Base-by-base conservation (phyloP, 371 early-diverging fungal species). In the Capillidium heterosporum region DNA sequence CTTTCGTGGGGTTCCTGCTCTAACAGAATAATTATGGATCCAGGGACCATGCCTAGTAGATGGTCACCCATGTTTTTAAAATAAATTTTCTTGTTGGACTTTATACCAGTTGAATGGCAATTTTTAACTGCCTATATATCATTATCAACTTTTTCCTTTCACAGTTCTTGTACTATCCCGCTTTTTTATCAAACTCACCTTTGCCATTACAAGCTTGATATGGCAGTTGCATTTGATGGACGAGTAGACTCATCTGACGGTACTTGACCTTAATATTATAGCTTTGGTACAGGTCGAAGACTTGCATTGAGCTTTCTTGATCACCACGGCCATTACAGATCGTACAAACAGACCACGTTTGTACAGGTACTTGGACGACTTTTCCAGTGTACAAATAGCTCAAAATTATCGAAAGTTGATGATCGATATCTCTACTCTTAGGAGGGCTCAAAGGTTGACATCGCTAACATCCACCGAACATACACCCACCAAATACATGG, bases 181-280 rank as follows among this genome's bases (percentile, higher is more conserved):
- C 87, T 42, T 78, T 80, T n/a, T 67, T 68, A 60, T 84, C 77
- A 28, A 76, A 68, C 56, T 83, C 74, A 17, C 91, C 88, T 58
- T 79, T 72, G 44, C 85, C 85, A 57, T 78, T 62, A 67, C 82
- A 85, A 56, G 74, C 71, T 27, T 64, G 66, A 68, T 81, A 82
- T 21, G 75, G 67, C 63, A 79, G 78, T 71, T 93, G 91, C 82
- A 95, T 89, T 73, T 95, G 95, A 75, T 98, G 98, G 39, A 86
- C 79, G 80, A 97, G 85, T 56, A 94, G 93, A 39, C 95, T 96
- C 59, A 98, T 75, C 70, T 94, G 94, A 46, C 94, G 76, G 64
- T 91, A 77, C 32, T 82, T 80, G 23, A 92, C 67, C 63, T 80
- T 81, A 59, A 92, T 74, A 60, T 97, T 96, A 56, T 84, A 81